Base-by-base conservation (phyloP, 495 filamentous ascomycete species). In the Aspergillus indologenus region DNA sequence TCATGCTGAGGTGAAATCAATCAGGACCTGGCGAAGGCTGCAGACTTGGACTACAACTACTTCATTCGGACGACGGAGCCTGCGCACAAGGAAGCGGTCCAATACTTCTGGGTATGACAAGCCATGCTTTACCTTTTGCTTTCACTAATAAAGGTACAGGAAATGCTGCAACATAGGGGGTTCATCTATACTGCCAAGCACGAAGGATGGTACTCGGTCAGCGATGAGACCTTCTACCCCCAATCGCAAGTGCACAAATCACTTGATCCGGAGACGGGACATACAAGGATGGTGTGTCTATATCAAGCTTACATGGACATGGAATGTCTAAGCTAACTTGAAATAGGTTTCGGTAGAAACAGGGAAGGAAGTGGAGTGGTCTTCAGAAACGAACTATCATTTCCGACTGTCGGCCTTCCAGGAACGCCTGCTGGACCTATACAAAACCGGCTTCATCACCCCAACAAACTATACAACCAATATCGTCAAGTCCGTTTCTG, bases 151-250 rank as follows among this genome's bases (percentile, higher is more conserved):
- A n/a, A 34, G 0, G 11, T 45, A 23, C 56, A 84, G 83, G 75
- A 81, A 57, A 79, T 90, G 71, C 76, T 98, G 45, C 71, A 81
- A 62, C 85, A 91, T 50, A 78, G 83, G 48, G 92, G 87, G 7
- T 85, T 88, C 62, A 91, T 98, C 55, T 98, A 98, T 73, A 81
- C 84, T 43, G 80, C 82, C 8, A 92, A 90, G 65, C 95, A 98
- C 67, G 85, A 89, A 64, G 94, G 94, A 8, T 98, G 94, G 94
- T 98, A 98, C 68, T 94, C 87, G 52, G 89, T 98, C 51, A 88
- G 89, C 71, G 94, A 98, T 69, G 94, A 98, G 78, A 92, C 93
- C 12, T 98, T 93, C 71, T 97, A 96, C 68, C 91, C 94, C 6
- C 81, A 86, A 51, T 81, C 84, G 0, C 78, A 82, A 60, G 83